A percentile compares a stretch with the other conserved stretches of the same genome.
These are phyloP conservation scores for Berkeleyomyces rouxiae DNA, from an alignment of 2,329 filamentous ascomycete genomes.

Conservation along the genomic window DNA sequence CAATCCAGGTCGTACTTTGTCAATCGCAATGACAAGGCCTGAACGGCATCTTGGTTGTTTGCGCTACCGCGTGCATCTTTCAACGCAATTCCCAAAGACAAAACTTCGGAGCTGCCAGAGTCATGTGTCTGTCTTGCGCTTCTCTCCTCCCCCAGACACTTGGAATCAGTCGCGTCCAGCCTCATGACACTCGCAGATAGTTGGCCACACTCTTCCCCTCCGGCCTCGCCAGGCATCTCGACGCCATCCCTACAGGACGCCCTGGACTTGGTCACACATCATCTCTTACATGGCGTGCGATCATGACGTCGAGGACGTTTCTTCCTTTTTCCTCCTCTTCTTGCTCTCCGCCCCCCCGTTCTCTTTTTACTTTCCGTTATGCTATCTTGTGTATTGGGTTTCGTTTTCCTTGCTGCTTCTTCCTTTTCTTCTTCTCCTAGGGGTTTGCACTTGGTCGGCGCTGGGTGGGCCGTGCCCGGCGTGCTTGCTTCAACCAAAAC, in stretches of 20 bases:
- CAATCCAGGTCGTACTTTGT: constrained; percentile 41
- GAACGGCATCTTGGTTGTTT: constrained; percentile 14
- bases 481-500: neutral
- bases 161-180: too few relatives aligned
- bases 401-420: neutral
- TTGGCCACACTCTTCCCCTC: too few relatives aligned
- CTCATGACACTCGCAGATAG: too few relatives aligned
- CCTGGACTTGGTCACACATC: too few relatives aligned
- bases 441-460: neutral
- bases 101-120: too few relatives aligned
- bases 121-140: neutral
- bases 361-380: too few relatives aligned
- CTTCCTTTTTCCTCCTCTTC: neutral
- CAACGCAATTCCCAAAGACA: too few relatives aligned
- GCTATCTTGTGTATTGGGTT: neutral
- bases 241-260: too few relatives aligned
- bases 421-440: neutral
- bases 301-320: neutral
- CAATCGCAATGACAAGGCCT: constrained; percentile 30
- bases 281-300: neutral
- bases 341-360: too few relatives aligned
- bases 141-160: too few relatives aligned
- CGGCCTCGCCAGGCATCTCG: too few relatives aligned
- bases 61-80: too few relatives aligned
- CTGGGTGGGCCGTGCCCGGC: neutral